A percentile compares a stretch with the other conserved stretches of the same genome.
Conservation (phyloP, 208 protist species). For the Angomonas deanei region DNA sequence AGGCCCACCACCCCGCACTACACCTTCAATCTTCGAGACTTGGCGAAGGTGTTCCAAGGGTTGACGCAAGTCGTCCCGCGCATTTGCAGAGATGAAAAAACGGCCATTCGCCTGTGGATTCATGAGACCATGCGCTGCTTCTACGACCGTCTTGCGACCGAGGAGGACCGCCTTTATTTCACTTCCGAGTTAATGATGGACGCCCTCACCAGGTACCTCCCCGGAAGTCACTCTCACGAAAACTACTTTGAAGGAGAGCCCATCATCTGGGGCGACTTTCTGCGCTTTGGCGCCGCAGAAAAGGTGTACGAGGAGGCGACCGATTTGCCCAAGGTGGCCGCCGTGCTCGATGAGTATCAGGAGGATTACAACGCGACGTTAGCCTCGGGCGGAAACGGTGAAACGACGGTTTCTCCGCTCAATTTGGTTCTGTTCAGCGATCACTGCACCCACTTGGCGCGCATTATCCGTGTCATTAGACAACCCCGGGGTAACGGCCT, state of each 20-base stretch:
- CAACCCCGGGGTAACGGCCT: slow-evolving; percentile 96
- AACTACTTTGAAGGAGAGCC: slow-evolving; percentile 64
- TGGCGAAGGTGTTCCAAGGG: slow-evolving; percentile 95
- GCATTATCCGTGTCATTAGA: slow-evolving; percentile 94
- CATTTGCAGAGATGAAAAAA: slow-evolving; percentile 55
- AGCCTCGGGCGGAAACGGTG: slow-evolving; percentile 16
- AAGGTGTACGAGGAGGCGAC: slow-evolving; percentile 87
- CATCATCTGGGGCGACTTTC: slow-evolving; percentile 94
- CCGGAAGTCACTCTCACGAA: slow-evolving; percentile 43
- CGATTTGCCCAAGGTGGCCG: slow-evolving; percentile 60
- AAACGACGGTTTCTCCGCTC: slow-evolving; percentile 36
- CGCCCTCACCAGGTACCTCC: slow-evolving; percentile 59
- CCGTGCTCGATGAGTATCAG: slow-evolving; percentile 87
- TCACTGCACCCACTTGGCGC: slow-evolving; percentile 94
- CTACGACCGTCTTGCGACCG: slow-evolving; percentile 95
- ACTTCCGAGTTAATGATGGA: slow-evolving; percentile 89
- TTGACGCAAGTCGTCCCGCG: slow-evolving; percentile 90
- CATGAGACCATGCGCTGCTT: slow-evolving; percentile 97
- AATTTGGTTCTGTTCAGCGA: slow-evolving; percentile 93
- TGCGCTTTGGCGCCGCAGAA: slow-evolving; percentile 81
- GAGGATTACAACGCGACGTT: slow-evolving; percentile 90
- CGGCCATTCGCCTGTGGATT: slow-evolving; percentile 88
- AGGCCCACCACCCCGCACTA: slow-evolving; percentile 97
- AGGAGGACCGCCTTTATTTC: slow-evolving; percentile 91
- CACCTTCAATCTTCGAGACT: slow-evolving; percentile 98